These are phyloP conservation scores for Plantago major DNA, from an alignment of 257 asterid species.

Conservation along the genomic window DNA sequence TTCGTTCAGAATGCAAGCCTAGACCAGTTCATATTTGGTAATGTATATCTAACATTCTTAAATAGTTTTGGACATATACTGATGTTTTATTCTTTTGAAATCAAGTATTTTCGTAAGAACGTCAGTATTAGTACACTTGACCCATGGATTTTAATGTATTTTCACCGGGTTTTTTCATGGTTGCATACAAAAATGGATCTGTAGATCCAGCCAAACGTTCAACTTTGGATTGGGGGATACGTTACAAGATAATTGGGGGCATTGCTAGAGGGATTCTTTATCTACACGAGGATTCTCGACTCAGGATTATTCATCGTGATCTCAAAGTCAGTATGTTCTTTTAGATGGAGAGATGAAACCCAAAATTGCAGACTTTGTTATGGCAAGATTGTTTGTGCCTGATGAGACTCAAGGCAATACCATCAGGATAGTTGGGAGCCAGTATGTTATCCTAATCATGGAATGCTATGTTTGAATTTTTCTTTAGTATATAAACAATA, in stretches of 20 bases:
- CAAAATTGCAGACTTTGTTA: conserved; percentile 7
- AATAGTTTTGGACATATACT: no score
- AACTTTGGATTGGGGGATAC: not conserved
- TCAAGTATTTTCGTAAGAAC: not conserved
- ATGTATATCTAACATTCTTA: no score
- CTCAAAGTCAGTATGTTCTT: conserved; percentile 5
- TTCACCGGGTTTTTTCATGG: not conserved
- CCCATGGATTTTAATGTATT: not conserved
- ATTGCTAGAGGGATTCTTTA: conserved; percentile 11
- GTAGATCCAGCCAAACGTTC: not conserved
- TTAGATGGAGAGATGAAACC: conserved; percentile 13
- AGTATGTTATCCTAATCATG: not conserved
- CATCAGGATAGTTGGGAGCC: conserved; percentile 4
- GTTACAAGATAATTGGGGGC: conserved; percentile 7
- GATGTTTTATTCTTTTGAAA: not conserved
- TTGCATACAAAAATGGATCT: not conserved
- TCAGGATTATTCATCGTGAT: conserved; percentile 9
- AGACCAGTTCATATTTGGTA: conserved; percentile 2
- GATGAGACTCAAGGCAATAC: conserved; percentile 7
- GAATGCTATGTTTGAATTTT: no score
- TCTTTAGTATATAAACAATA: no score
- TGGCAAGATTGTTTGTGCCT: conserved; percentile 2
- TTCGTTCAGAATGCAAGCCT: conserved; percentile 8
- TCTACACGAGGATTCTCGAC: conserved; percentile 16
- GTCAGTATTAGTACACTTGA: no score